These are phyloP conservation scores for Paecilomyces sp. DNA, from an alignment of 2,329 filamentous ascomycete species.

Conservation along the genomic window DNA sequence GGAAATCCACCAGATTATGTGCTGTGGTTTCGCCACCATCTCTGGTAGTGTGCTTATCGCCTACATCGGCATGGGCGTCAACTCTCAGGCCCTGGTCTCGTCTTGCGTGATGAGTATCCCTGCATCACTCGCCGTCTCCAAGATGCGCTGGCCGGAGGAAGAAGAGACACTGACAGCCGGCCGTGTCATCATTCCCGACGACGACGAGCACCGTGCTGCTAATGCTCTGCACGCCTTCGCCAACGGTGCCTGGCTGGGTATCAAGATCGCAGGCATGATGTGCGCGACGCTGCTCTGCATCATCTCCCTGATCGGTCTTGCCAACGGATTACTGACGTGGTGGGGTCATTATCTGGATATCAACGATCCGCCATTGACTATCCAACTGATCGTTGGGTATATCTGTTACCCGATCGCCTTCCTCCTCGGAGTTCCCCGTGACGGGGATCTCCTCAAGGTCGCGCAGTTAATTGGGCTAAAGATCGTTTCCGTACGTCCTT, in stretches of 20 bases:
- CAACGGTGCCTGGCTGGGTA: slow-evolving; percentile 75
- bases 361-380: slow-evolving; percentile 59
- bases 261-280: slow-evolving; percentile 84
- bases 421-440: slow-evolving; percentile 68
- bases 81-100: slow-evolving; percentile 76
- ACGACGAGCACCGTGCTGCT: slow-evolving; percentile 61
- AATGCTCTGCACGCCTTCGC: slow-evolving; percentile 81
- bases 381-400: slow-evolving; percentile 71
- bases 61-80: slow-evolving; percentile 78
- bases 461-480: slow-evolving; percentile 76
- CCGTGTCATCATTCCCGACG: slow-evolving; percentile 71
- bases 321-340: slow-evolving; percentile 75
- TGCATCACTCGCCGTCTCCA: slow-evolving; percentile 80
- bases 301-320: slow-evolving; percentile 65
- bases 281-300: slow-evolving; percentile 73
- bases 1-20: slow-evolving; percentile 89
- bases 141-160: slow-evolving; percentile 81
- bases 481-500: slow-evolving; percentile 58
- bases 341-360: slow-evolving; percentile 75
- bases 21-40: slow-evolving; percentile 86
- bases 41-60: slow-evolving; percentile 79
- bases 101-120: slow-evolving; percentile 96
- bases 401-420: slow-evolving; percentile 71
- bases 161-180: slow-evolving; percentile 81
- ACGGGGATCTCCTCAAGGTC: slow-evolving; percentile 61